These are phyloP conservation scores for Debaryomycetaceae sp. DNA, from an alignment of 1,139 yeast genomes.

Conservation along the genomic window DNA sequence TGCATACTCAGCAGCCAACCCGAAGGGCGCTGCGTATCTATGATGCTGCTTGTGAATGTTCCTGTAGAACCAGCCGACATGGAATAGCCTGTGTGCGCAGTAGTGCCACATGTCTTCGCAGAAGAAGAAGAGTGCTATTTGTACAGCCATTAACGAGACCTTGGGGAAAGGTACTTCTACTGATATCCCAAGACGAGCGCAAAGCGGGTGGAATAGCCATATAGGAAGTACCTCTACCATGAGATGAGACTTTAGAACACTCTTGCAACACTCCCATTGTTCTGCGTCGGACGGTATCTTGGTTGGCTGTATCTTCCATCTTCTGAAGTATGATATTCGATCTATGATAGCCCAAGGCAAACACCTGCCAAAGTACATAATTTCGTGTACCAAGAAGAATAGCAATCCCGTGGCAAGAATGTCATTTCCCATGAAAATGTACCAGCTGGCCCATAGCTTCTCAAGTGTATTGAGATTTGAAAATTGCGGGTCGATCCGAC, in stretches of 20 bases:
- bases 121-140: conserved; percentile 37
- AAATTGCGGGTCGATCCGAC: conserved; percentile 6
- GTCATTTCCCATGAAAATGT: conserved; percentile 40
- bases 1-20: conserved; percentile 48
- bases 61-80: conserved; percentile 44
- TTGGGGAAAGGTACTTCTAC: conserved; percentile 41
- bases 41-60: conserved; percentile 49
- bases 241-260: conserved; percentile 42
- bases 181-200: conserved; percentile 36
- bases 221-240: conserved; percentile 47
- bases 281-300: conserved; percentile 40
- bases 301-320: conserved; percentile 42
- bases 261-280: conserved; percentile 48
- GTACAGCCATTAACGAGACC: conserved; percentile 23
- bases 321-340: conserved; percentile 37
- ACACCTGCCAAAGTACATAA: conserved; percentile 44
- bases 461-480: conserved; percentile 25
- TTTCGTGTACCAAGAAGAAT: conserved; percentile 40
- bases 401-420: conserved; percentile 45
- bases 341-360: conserved; percentile 47
- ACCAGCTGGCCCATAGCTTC: conserved; percentile 43
- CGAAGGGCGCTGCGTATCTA: conserved; percentile 49
- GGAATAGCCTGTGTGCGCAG: conserved; percentile 45
- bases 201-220: conserved; percentile 48
- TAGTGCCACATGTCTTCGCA: conserved; percentile 49